Percentiles rank a stretch among this genome's conserved stretches.
These are phyloP conservation scores for Hawksworthiomyces lignivorus DNA, from an alignment of 2,329 filamentous ascomycete genomes.

Conservation along the genomic window DNA sequence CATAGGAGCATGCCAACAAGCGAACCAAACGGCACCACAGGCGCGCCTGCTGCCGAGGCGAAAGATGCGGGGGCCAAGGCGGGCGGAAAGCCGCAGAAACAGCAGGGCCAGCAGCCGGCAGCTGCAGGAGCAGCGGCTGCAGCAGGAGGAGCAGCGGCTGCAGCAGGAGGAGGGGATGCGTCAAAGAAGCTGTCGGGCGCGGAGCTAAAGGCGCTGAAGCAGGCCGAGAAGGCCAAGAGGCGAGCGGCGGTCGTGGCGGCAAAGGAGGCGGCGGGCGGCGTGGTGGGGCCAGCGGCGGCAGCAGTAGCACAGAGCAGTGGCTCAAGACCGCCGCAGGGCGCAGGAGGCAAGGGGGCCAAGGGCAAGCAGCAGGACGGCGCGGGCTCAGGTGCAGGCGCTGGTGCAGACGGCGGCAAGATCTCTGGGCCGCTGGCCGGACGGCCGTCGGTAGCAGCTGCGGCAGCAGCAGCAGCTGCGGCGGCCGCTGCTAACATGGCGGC, in stretches of 20 bases:
- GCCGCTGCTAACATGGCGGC: conserved; percentile 40
- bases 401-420: conserved; percentile 17
- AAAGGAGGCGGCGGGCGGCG: conserved; percentile 34
- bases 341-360: conserved; percentile 25
- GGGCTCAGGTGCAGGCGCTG: conserved; percentile 20
- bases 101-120: conserved; percentile 4
- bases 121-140: conserved; percentile 1
- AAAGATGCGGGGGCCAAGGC: not conserved
- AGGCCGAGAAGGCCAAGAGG: conserved; percentile 84
- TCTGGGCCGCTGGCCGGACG: conserved; percentile 5
- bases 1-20: no score
- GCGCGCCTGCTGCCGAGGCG: not conserved
- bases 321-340: conserved; percentile 10
- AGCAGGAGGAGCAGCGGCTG: conserved; percentile 2
- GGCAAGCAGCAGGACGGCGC: conserved; percentile 4
- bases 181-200: conserved; percentile 58
- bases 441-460: not conserved
- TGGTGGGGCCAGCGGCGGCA: conserved; percentile 28
- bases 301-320: conserved; percentile 29
- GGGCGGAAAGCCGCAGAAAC: not conserved
- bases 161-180: conserved; percentile 12
- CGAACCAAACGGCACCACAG: conserved; percentile 4
- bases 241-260: conserved; percentile 63
- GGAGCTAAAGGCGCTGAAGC: conserved; percentile 79
- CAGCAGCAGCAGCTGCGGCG: conserved; percentile 21